Evolutionary conservation across 2,329 filamentous ascomycete genomes (phyloP).

Genomic region (Aspergillaceae sp.): DNA sequence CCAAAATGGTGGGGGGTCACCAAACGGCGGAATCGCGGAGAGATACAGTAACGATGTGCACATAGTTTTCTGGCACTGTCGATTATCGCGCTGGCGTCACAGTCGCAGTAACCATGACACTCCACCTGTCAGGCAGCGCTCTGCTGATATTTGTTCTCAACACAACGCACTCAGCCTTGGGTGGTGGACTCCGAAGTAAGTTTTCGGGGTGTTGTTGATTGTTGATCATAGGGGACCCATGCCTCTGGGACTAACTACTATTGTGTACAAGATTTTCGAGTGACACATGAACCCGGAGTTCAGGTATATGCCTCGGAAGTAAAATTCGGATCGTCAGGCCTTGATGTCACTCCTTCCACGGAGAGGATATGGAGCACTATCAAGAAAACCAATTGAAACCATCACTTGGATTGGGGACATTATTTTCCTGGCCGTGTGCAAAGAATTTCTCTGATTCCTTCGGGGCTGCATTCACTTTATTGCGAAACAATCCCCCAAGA

Average conservation of each 20-base stretch:
- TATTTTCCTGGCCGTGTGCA: too few species aligned
- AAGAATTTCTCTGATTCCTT: not conserved
- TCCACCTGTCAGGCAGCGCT: not conserved
- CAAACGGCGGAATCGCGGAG: not conserved
- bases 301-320: not conserved
- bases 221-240: conserved; percentile 5
- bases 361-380: not conserved
- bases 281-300: not conserved
- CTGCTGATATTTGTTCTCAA: not conserved
- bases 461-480: not conserved
- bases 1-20: not conserved
- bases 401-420: not conserved
- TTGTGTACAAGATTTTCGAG: not conserved
- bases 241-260: conserved; percentile 1
- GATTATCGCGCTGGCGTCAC: not conserved
- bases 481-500: not conserved
- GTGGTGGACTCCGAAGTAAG: not conserved
- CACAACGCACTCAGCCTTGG: not conserved
- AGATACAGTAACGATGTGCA: not conserved
- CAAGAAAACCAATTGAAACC: not conserved
- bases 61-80: not conserved
- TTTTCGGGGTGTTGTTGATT: not conserved
- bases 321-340: not conserved
- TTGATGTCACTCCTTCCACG: not conserved
- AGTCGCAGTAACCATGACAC: not conserved